Conservation (phyloP, 495 filamentous ascomycete genomes). For the Astrothelium subdiscretum region DNA sequence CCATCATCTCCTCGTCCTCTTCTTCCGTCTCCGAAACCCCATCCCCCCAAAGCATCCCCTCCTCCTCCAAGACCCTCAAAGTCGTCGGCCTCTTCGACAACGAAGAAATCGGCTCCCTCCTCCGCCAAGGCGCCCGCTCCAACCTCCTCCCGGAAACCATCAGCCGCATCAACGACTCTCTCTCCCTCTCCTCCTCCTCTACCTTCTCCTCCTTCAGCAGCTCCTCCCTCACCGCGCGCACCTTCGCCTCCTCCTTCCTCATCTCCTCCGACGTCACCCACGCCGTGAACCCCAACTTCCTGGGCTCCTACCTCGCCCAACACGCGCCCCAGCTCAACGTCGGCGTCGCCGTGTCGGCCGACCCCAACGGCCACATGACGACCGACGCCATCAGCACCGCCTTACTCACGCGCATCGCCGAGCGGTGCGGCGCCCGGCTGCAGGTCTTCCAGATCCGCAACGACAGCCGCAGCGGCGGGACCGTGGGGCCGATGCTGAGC, state of each 20-base stretch:
- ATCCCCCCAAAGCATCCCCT: not conserved
- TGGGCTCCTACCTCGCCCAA: constrained; percentile 63
- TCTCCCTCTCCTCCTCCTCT: constrained; percentile 32
- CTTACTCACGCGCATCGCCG: constrained; percentile 61
- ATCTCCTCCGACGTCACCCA: constrained; percentile 90
- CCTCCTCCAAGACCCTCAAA: constrained; percentile 41
- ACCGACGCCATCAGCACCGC: constrained; percentile 73
- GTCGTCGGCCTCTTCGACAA: constrained; percentile 88
- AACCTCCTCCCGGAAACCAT: constrained; percentile 76
- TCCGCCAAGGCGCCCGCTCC: constrained; percentile 79
- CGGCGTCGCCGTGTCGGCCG: constrained; percentile 72
- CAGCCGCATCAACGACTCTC: constrained; percentile 66
- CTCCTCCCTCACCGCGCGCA: constrained; percentile 63
- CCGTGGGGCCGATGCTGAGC: constrained; percentile 88
- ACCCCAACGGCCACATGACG: constrained; percentile 87
- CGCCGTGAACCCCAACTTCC: constrained; percentile 90
- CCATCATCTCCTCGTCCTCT: constrained; percentile 54
- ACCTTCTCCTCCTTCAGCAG: constrained; percentile 29
- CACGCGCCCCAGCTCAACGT: constrained; percentile 85
- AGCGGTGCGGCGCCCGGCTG: constrained; percentile 52
- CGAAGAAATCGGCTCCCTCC: constrained; percentile 84
- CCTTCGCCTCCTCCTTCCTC: constrained; percentile 86
- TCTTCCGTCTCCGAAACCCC: constrained; percentile 20
- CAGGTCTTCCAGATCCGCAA: constrained; percentile 96
- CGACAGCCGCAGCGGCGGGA: constrained; percentile 76